Conservation (phyloP, 208 protist genomes). For the Leishmania lainsoni region DNA sequence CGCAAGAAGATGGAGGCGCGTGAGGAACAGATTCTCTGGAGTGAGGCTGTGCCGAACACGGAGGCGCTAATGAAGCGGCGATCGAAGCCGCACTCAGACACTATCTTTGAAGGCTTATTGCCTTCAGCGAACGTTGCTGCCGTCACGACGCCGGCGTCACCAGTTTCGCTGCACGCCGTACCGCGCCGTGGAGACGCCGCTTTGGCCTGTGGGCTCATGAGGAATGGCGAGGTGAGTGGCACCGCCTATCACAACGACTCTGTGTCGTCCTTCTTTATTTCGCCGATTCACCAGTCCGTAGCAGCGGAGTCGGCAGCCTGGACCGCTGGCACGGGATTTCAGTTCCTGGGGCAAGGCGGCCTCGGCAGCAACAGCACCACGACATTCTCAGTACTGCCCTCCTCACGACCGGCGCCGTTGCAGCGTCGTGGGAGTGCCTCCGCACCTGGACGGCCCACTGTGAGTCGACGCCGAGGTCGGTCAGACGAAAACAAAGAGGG, state of each 20-base stretch:
- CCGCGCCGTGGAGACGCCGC: slow-evolving; percentile 8
- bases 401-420: not conserved
- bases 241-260: not conserved
- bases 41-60: slow-evolving; percentile 19
- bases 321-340: slow-evolving; percentile 17
- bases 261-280: slow-evolving; percentile 72
- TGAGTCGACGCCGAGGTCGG: slow-evolving; percentile 17
- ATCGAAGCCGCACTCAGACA: not conserved
- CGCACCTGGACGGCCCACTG: not conserved
- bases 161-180: not conserved
- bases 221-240: not conserved
- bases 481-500: slow-evolving; percentile 10
- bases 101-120: too few relatives aligned
- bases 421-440: not conserved
- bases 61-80: not conserved
- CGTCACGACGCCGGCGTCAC: not conserved
- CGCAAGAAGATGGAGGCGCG: slow-evolving; percentile 33
- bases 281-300: slow-evolving; percentile 74
- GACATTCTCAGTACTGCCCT: not conserved
- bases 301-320: slow-evolving; percentile 57
- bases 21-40: slow-evolving; percentile 26
- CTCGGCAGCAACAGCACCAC: slow-evolving; percentile 7
- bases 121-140: not conserved
- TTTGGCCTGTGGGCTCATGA: not conserved
- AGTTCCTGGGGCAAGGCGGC: slow-evolving; percentile 68